phyloP scores from a whole-genome alignment of 495 filamentous ascomycete species.

The Penicillium ochrochloron region DNA sequence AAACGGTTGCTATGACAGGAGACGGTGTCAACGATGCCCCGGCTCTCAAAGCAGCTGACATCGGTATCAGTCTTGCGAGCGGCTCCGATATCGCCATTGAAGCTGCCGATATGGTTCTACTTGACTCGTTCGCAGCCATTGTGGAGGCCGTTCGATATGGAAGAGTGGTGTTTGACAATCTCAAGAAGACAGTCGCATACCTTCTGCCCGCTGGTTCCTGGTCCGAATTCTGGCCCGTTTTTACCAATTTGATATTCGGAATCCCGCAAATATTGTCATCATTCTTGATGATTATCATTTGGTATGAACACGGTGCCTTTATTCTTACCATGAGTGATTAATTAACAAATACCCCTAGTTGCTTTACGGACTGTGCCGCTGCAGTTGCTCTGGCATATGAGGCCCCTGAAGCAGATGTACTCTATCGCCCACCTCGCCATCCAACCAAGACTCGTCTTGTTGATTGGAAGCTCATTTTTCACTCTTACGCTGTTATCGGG shows the following conservation, averaged over 20 bases:
- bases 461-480: conserved; percentile 64
- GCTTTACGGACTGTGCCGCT: conserved; percentile 62
- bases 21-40: conserved; percentile 66
- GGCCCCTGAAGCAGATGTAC: conserved; percentile 60
- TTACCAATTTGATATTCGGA: conserved; percentile 70
- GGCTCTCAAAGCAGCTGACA: conserved; percentile 48
- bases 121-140: conserved; percentile 69
- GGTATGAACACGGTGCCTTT: conserved; percentile 50
- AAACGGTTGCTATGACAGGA: conserved; percentile 58
- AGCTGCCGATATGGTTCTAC: conserved; percentile 71
- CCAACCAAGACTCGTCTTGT: conserved; percentile 65
- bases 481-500: conserved; percentile 68
- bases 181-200: conserved; percentile 61
- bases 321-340: background rate
- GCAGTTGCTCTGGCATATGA: conserved; percentile 70
- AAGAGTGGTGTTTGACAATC: conserved; percentile 51
- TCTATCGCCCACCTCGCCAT: conserved; percentile 62
- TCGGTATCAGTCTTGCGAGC: conserved; percentile 24
- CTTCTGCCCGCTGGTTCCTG: conserved; percentile 67
- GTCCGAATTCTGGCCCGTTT: conserved; percentile 70
- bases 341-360: conserved; percentile 35
- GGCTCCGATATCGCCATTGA: conserved; percentile 69
- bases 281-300: conserved; percentile 71
- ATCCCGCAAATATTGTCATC: conserved; percentile 68
- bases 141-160: conserved; percentile 68